Percentiles rank a stretch among this genome's conserved stretches.
Conservation (phyloP, 1,284 basidiomycete species). For the Stereum hirsutum region DNA sequence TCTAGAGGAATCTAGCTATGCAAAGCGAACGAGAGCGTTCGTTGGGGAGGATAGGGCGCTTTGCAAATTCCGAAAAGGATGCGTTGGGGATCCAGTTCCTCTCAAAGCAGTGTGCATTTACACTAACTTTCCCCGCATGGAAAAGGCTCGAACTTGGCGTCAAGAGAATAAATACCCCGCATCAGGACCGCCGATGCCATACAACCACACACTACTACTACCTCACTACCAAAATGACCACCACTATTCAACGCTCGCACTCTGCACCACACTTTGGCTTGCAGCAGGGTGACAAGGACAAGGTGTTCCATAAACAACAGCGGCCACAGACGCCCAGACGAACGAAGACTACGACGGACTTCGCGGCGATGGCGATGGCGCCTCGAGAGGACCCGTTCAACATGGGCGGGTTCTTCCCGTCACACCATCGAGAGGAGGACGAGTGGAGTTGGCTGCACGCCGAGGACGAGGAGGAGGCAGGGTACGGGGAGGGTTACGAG, state of each 20-base stretch:
- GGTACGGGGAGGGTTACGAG: slow-evolving; percentile 1
- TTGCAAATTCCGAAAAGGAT: no score
- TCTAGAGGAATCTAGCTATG: no score
- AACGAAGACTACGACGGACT: slow-evolving; percentile 12
- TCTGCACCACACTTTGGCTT: slow-evolving; percentile 23
- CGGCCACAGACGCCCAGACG: slow-evolving; percentile 9
- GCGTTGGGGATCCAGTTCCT: no score
- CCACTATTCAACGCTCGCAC: slow-evolving; percentile 24
- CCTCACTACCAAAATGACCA: slow-evolving; percentile 2
- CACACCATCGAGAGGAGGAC: slow-evolving; percentile 19
- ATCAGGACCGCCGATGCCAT: not conserved
- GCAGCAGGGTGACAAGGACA: slow-evolving; percentile 13
- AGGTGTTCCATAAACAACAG: slow-evolving; percentile 4
- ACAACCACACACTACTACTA: not conserved
- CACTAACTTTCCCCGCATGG: no score
- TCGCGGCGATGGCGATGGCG: slow-evolving; percentile 7
- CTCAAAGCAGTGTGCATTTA: no score
- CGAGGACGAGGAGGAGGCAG: slow-evolving; percentile 14
- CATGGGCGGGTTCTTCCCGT: slow-evolving; percentile 40
- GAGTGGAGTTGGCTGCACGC: slow-evolving; percentile 34
- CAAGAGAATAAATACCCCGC: no score
- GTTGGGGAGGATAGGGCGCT: no score
- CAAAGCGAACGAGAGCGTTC: no score
- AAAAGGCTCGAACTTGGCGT: no score
- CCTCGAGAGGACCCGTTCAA: slow-evolving; percentile 36